Conservation (phyloP, 2,329 filamentous ascomycete species). For the Phaeosphaeriaceae sp. region DNA sequence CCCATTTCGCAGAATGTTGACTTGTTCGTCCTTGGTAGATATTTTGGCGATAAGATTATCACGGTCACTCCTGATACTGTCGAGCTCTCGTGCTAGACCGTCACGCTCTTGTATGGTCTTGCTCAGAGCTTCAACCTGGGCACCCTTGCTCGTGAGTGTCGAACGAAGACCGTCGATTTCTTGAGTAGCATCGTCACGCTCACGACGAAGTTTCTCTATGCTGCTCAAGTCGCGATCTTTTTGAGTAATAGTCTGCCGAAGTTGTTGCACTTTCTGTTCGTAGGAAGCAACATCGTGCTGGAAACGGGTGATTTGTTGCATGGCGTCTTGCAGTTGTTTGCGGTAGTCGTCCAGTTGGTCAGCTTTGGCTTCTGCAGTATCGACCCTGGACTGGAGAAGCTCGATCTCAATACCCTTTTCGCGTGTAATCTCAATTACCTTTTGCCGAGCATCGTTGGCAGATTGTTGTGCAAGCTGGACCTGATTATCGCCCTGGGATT, state of each 20-base stretch:
- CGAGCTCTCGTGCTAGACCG: conserved; percentile 33
- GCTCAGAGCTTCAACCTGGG: conserved; percentile 41
- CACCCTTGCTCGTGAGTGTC: conserved; percentile 36
- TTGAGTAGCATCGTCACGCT: conserved; percentile 43
- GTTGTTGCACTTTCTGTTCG: conserved; percentile 42
- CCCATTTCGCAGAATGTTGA: conserved; percentile 35
- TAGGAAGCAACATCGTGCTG: conserved; percentile 35
- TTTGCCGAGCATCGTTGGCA: conserved; percentile 47
- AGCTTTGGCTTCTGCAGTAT: conserved; percentile 41
- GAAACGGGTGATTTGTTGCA: conserved; percentile 42
- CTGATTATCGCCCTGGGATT: conserved; percentile 50
- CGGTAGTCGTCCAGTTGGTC: conserved; percentile 47
- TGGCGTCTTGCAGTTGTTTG: conserved; percentile 42
- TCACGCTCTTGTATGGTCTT: conserved; percentile 38
- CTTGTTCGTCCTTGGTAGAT: conserved; percentile 37
- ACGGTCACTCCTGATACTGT: conserved; percentile 39
- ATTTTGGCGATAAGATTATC: conserved; percentile 35
- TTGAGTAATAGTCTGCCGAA: conserved; percentile 34
- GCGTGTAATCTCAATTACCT: conserved; percentile 44
- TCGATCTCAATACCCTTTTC: conserved; percentile 49
- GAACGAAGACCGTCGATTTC: conserved; percentile 39
- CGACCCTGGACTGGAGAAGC: conserved; percentile 43
- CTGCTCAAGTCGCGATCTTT: conserved; percentile 41
- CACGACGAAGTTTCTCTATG: conserved; percentile 33
- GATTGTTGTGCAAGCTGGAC: conserved; percentile 50